Percentiles rank a stretch among this genome's conserved stretches.
Evolutionary conservation across 768 basidiomycete genomes (phyloP).

Genomic region (Boletus pseudo-olivaceus): DNA sequence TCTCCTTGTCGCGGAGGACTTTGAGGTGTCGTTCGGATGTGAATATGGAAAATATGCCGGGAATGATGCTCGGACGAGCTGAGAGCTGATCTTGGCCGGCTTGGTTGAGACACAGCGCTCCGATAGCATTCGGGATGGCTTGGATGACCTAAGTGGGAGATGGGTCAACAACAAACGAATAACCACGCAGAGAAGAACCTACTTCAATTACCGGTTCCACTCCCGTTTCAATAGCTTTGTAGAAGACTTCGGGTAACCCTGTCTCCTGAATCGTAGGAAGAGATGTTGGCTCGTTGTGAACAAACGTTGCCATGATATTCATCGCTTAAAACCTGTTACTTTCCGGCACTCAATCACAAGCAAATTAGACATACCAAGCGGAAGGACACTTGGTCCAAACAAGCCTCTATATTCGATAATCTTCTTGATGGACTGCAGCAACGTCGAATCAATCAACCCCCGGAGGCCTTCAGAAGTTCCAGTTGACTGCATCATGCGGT

Average conservation of each 20-base stretch:
- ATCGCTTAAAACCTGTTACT: constrained; percentile 48
- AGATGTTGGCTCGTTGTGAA: constrained; percentile 98
- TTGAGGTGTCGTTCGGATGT: constrained; percentile 81
- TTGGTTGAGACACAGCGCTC: constrained; percentile 93
- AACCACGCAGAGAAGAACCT: constrained; percentile 6
- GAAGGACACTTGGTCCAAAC: constrained; percentile 85
- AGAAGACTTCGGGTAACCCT: constrained; percentile 85
- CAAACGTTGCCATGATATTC: constrained; percentile 94
- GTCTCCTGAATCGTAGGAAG: constrained; percentile 90
- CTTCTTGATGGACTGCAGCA: constrained; percentile 81
- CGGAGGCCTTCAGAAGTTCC: constrained; percentile 93
- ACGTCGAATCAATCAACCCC: constrained; percentile 86
- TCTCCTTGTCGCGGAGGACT: constrained; percentile 88
- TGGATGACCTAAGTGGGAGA: constrained; percentile 65
- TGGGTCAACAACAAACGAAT: background rate
- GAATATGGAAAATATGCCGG: constrained; percentile 81
- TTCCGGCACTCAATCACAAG: background rate
- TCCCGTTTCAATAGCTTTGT: constrained; percentile 76
- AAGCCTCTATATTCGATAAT: constrained; percentile 78
- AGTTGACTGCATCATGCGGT: constrained; percentile 96
- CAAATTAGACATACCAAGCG: constrained; percentile 57
- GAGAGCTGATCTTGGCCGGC: constrained; percentile 79
- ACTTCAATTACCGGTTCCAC: constrained; percentile 90
- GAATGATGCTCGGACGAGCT: constrained; percentile 76
- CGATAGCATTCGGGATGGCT: constrained; percentile 92